These are phyloP conservation scores for Xerophyta viscosa DNA, from an alignment of 106 monocot genomes.

Conservation along the genomic window DNA sequence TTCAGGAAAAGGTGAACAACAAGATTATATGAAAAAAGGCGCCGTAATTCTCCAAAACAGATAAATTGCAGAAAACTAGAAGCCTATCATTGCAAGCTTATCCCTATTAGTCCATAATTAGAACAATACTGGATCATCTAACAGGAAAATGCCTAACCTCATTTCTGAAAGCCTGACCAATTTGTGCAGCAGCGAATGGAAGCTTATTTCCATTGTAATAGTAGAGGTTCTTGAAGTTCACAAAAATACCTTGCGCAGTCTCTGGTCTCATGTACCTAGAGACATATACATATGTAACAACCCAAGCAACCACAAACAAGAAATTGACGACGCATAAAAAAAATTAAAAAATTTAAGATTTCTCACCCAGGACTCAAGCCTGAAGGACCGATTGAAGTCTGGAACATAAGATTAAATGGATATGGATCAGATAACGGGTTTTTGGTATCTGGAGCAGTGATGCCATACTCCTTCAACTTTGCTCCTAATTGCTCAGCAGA, in stretches of 20 bases:
- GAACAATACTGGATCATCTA: not conserved
- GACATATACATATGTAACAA: too few relatives aligned
- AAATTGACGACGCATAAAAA: not conserved
- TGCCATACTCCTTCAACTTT: constrained; percentile 83
- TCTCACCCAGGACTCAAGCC: constrained; percentile 69
- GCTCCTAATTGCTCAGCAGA: constrained; percentile 66
- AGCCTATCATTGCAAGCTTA: too few relatives aligned
- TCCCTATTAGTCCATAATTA: not conserved
- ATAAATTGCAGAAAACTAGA: too few relatives aligned
- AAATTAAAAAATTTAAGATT: not conserved
- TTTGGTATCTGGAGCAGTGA: constrained; percentile 81
- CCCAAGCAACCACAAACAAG: not conserved
- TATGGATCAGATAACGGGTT: constrained; percentile 87
- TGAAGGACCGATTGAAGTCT: constrained; percentile 87
- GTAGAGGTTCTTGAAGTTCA: constrained; percentile 93
- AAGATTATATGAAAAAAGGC: too few relatives aligned
- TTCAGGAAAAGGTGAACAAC: too few relatives aligned
- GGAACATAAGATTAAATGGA: constrained; percentile 99
- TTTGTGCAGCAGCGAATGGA: constrained; percentile 95
- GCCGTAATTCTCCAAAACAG: too few relatives aligned
- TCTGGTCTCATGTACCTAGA: constrained; percentile 95
- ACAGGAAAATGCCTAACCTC: constrained; percentile 38
- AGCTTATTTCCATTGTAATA: constrained; percentile 93
- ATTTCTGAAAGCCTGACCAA: constrained; percentile 94
- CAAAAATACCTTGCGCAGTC: constrained; percentile 95